Evolutionary conservation across 441 rosid genomes (phyloP).

Genomic region (Hura crepitans): DNA sequence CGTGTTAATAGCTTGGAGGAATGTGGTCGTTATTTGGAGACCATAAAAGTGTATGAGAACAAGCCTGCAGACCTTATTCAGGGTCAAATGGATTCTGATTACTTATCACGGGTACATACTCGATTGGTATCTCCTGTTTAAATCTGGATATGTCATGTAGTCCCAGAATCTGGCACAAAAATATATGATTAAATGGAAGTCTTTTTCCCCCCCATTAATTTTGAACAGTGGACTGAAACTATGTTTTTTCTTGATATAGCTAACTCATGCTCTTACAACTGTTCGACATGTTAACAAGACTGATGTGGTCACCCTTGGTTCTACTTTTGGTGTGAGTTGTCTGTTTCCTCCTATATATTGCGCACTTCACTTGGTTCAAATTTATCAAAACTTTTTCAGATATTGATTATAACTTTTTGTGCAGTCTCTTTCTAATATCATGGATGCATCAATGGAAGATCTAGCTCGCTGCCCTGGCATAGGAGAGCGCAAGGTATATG

Average conservation of each 20-base stretch:
- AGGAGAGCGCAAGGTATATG: slow-evolving; percentile 85
- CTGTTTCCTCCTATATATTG: not conserved
- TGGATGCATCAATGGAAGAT: slow-evolving; percentile 97
- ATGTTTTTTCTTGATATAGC: slow-evolving; percentile 39
- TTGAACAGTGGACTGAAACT: slow-evolving; percentile 21
- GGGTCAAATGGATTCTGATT: slow-evolving; percentile 92
- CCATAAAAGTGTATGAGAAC: slow-evolving; percentile 88
- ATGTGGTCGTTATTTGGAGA: slow-evolving; percentile 96
- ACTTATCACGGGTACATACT: slow-evolving; percentile 63
- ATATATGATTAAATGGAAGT: too few relatives aligned
- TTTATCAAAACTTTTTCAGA: not conserved
- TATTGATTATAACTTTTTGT: slow-evolving; percentile 19
- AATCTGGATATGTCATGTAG: slow-evolving; percentile 2
- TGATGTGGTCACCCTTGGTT: slow-evolving; percentile 93
- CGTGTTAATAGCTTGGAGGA: slow-evolving; percentile 66
- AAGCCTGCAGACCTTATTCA: slow-evolving; percentile 95
- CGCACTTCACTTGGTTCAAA: not conserved
- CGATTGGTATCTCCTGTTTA: not conserved
- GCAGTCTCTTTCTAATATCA: slow-evolving; percentile 85
- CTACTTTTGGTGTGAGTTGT: slow-evolving; percentile 81
- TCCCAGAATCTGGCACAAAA: slow-evolving; percentile 1
- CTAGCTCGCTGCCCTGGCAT: slow-evolving; percentile 94
- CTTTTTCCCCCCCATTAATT: too few relatives aligned
- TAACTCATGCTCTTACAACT: slow-evolving; percentile 74
- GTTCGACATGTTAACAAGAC: slow-evolving; percentile 89